Evolutionary conservation across 306 rosid genomes (phyloP).

Genomic region (Spatholobus suberectus): DNA sequence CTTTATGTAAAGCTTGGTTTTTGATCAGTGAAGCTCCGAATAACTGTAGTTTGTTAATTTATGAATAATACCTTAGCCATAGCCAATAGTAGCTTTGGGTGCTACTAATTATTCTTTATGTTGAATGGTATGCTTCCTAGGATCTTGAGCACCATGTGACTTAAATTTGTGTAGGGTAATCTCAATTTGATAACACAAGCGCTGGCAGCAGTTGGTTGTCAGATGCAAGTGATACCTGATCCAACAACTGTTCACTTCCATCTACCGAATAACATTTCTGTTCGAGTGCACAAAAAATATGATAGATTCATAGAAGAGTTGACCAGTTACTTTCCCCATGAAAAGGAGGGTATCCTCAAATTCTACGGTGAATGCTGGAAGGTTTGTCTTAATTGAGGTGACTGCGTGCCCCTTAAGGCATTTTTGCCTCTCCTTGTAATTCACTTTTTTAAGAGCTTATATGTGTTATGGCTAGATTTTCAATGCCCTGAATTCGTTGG

Average conservation of each 20-base stretch:
- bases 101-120: constrained; percentile 1
- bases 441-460: constrained; percentile 42
- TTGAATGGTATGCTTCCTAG: constrained; percentile 37
- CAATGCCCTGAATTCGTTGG: constrained; percentile 92
- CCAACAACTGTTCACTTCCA: constrained; percentile 97
- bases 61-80: constrained; percentile 5
- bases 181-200: constrained; percentile 97
- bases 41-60: constrained; percentile 18
- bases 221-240: constrained; percentile 90
- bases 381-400: constrained; percentile 69
- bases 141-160: constrained; percentile 2
- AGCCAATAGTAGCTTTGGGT: neutral
- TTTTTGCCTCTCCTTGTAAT: constrained; percentile 43
- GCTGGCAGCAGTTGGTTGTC: constrained; percentile 90
- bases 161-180: constrained; percentile 77
- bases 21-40: constrained; percentile 25
- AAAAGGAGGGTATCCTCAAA: constrained; percentile 84
- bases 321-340: constrained; percentile 74
- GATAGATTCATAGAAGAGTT: constrained; percentile 75
- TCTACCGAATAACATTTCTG: constrained; percentile 79
- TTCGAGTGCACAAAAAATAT: constrained; percentile 83
- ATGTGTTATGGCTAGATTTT: constrained; percentile 64
- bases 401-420: constrained; percentile 49
- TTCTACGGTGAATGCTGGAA: constrained; percentile 95
- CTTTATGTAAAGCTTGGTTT: constrained; percentile 8